Base-by-base conservation (phyloP, 78 protist genomes). In the Cavenderia fasciculata region DNA sequence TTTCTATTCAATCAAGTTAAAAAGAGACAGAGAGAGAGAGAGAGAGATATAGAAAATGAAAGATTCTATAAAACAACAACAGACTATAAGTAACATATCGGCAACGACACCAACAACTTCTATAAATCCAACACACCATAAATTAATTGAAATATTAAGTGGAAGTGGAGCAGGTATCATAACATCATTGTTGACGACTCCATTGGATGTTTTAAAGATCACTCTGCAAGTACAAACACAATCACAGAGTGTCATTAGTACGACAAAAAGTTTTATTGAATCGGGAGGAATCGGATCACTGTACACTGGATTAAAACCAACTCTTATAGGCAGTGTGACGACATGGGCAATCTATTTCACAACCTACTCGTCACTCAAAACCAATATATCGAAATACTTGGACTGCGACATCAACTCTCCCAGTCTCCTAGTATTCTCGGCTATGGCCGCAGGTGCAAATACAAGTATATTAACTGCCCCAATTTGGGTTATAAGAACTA, bases 341-440 rank as follows among this genome's bases (percentile, higher is more conserved):
- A 66, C 76, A 21, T 95, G 97, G 97, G 91, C 96, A 2, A 69
- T 92, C 18, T 95, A 95, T 36, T 95, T 95, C 33, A 34, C 92
- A 16, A 41, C 90, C 40, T 95, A 95, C 54, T 76, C 75, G 11
- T 51, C n/a, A 40, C 40, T 63, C 47, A 94, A 94, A 76, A 23
- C 56, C 8, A 47, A 41, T 2, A 3, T 87, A 19, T 41, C 21
- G 8, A 59, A 77, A 47, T 25, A 18, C 4, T 2, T 16, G 4
- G 7, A 31, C 11, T 6, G 2, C 2, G 75, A 69, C 33, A 2
- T 36, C 1, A 47, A 8, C 2, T 79, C 88, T 16, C 34, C 38
- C 2, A 25, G 27, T 4, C 16, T 87, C 36, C 88, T 87, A 33
- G 25, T 87, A 49, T 5, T 59, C 4, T 18, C 89, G 8, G 93